Evolutionary conservation across 441 rosid species (phyloP).

Genomic region (Erodium texanum): DNA sequence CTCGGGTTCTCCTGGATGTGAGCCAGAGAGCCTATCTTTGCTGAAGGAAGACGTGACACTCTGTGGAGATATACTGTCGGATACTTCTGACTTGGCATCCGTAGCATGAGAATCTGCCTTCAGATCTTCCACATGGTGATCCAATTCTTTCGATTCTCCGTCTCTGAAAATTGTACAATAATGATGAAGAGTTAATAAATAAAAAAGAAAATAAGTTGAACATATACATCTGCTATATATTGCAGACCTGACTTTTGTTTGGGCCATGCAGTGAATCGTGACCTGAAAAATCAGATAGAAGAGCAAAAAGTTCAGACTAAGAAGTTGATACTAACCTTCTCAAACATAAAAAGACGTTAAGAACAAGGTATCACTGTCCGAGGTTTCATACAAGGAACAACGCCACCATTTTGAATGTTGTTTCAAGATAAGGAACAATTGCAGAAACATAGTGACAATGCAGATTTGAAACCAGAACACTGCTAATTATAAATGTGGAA

Average conservation of each 20-base stretch:
- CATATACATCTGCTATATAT: neutral
- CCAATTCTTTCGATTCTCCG: slow-evolving; percentile 19
- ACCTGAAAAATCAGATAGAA: slow-evolving; percentile 28
- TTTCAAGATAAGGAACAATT: neutral
- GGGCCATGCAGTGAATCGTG: slow-evolving; percentile 43
- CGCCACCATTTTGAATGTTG: neutral
- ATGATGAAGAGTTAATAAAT: neutral
- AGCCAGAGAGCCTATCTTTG: slow-evolving; percentile 24
- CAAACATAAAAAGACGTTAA: neutral
- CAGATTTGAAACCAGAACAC: neutral
- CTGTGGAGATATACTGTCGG: slow-evolving; percentile 21
- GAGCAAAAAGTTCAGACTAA: neutral
- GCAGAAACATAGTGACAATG: neutral
- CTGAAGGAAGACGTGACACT: slow-evolving; percentile 21
- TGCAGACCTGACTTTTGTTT: slow-evolving; percentile 38
- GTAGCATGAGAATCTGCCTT: slow-evolving; percentile 17
- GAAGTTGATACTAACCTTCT: slow-evolving; percentile 1
- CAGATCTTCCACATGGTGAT: neutral
- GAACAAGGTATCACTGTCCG: neutral
- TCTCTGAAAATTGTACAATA: slow-evolving; percentile 28
- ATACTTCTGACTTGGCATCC: slow-evolving; percentile 30
- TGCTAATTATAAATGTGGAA: too few species aligned
- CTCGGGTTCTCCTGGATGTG: slow-evolving; percentile 21
- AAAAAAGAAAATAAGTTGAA: neutral
- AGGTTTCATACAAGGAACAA: neutral